phyloP scores from a whole-genome alignment of 2,329 filamentous ascomycete genomes.

The Botryotinia narcissicola region DNA sequence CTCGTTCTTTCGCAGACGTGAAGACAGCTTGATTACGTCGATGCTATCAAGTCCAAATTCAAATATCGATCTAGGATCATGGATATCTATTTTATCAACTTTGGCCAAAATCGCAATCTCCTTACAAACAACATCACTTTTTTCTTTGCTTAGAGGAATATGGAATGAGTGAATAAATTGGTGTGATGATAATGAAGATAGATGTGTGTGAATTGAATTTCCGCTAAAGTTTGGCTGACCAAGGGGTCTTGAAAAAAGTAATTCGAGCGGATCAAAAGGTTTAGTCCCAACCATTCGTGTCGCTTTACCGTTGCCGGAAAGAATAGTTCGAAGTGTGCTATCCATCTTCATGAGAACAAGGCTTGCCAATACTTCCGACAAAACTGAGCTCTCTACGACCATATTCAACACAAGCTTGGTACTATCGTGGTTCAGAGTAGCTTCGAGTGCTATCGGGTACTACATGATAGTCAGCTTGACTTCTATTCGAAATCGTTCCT shows the following conservation, averaged over 20 bases:
- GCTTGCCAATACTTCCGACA: slow-evolving; percentile 40
- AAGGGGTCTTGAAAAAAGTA: background rate
- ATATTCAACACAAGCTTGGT: slow-evolving; percentile 54
- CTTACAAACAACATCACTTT: slow-evolving; percentile 46
- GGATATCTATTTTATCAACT: slow-evolving; percentile 50
- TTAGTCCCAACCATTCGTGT: background rate
- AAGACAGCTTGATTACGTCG: slow-evolving; percentile 80
- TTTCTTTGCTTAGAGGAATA: slow-evolving; percentile 50
- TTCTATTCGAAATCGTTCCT: background rate
- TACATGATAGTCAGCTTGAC: slow-evolving; percentile 27
- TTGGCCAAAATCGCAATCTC: slow-evolving; percentile 64
- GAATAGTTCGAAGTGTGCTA: slow-evolving; percentile 24
- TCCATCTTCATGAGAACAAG: slow-evolving; percentile 46
- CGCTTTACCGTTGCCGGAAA: background rate
- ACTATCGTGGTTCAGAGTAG: slow-evolving; percentile 52
- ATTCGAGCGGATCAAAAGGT: background rate
- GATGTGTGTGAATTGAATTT: too few relatives aligned
- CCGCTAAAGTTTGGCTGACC: background rate
- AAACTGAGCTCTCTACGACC: slow-evolving; percentile 52
- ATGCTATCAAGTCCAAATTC: slow-evolving; percentile 90
- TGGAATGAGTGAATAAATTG: slow-evolving; percentile 44
- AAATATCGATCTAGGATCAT: slow-evolving; percentile 64
- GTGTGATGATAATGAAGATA: background rate
- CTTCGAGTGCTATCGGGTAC: slow-evolving; percentile 71
- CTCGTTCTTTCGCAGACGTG: slow-evolving; percentile 60